These are phyloP conservation scores for Moringa oleifera DNA, from an alignment of 345 rosid species.

Conservation along the genomic window DNA sequence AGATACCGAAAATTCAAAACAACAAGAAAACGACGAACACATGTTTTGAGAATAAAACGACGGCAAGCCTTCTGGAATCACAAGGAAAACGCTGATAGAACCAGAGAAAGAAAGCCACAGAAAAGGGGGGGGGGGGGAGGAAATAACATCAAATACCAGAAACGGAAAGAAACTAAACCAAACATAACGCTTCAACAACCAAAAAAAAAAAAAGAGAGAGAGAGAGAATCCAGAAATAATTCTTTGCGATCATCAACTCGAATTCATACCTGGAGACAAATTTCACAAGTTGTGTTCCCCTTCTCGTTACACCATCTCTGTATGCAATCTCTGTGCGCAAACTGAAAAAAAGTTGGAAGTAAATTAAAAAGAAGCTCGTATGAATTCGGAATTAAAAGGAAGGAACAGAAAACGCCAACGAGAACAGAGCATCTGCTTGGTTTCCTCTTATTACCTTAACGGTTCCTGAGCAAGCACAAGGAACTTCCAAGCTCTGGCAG, in stretches of 20 bases:
- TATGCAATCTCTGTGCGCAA: constrained; percentile 85
- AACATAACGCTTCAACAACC: too few species aligned
- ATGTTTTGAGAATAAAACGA: neutral
- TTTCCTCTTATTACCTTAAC: constrained; percentile 48
- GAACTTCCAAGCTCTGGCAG: constrained; percentile 67
- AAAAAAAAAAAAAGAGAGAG: neutral
- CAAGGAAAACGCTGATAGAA: too few species aligned
- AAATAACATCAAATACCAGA: too few species aligned
- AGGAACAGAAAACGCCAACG: neutral
- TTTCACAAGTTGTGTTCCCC: constrained; percentile 90
- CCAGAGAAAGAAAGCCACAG: too few species aligned
- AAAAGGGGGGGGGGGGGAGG: too few species aligned
- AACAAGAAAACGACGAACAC: neutral
- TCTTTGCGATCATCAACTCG: too few species aligned
- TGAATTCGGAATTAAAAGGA: neutral
- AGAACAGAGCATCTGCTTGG: neutral
- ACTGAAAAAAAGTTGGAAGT: constrained; percentile 30
- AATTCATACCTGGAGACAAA: constrained; percentile 80
- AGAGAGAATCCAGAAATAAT: too few species aligned
- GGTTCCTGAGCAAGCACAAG: constrained; percentile 93
- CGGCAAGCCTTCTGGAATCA: neutral
- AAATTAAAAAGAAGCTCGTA: neutral
- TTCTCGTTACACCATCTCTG: constrained; percentile 99
- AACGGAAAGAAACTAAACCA: too few species aligned
- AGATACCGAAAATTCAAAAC: constrained; percentile 2